Conservation (phyloP, 1,284 basidiomycete genomes). For the Heliocybe sulcata region DNA sequence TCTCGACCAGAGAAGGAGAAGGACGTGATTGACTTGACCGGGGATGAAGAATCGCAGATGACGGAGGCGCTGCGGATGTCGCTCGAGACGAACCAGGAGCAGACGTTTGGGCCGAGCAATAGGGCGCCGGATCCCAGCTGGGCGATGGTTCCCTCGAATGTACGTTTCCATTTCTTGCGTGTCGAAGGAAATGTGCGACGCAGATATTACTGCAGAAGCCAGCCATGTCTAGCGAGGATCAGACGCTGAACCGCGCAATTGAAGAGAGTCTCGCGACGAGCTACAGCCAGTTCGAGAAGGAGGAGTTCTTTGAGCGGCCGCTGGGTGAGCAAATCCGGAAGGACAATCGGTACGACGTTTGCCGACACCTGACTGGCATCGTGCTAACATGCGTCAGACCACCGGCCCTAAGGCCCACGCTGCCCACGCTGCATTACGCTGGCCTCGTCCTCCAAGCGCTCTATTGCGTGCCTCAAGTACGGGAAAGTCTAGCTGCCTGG, state of each 20-base stretch:
- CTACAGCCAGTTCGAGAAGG: conserved; percentile 15
- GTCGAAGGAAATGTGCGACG: neutral
- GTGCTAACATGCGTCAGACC: conserved; percentile 34
- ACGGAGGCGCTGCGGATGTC: conserved; percentile 47
- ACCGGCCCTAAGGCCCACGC: conserved; percentile 54
- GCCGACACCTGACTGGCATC: neutral
- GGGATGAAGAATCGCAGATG: conserved; percentile 44
- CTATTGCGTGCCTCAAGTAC: conserved; percentile 62
- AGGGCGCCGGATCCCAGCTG: conserved; percentile 56
- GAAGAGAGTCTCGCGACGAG: conserved; percentile 47
- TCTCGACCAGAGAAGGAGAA: conserved; percentile 28
- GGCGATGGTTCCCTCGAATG: conserved; percentile 63
- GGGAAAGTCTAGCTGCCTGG: conserved; percentile 41
- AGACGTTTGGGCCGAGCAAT: conserved; percentile 49
- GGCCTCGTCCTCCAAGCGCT: conserved; percentile 56
- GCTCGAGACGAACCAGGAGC: conserved; percentile 25
- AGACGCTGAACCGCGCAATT: conserved; percentile 56
- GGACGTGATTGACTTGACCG: conserved; percentile 50
- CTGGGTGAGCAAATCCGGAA: conserved; percentile 46
- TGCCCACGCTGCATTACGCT: conserved; percentile 43
- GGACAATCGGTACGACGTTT: conserved; percentile 42
- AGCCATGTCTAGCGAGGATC: conserved; percentile 38
- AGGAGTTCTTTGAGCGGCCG: conserved; percentile 28
- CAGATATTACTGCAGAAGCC: neutral
- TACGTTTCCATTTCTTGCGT: conserved; percentile 18